These are phyloP conservation scores for Dioscorea zingiberensis DNA, from an alignment of 106 monocot species.

Conservation along the genomic window DNA sequence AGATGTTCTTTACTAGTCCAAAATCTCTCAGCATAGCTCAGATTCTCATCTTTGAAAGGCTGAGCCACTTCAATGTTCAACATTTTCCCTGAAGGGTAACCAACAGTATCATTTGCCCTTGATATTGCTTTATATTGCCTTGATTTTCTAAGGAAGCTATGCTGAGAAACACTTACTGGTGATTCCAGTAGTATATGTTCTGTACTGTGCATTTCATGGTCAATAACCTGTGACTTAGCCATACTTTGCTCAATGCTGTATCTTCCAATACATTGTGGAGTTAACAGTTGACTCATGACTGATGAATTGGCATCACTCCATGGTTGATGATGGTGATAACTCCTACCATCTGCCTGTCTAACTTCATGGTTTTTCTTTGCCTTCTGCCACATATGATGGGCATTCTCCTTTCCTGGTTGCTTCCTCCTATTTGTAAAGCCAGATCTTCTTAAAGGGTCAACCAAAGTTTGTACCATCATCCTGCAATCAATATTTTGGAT, in stretches of 20 bases:
- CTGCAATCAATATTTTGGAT: background rate
- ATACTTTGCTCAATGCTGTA: slow-evolving; percentile 3
- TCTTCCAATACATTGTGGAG: background rate
- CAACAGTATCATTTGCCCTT: too few relatives aligned
- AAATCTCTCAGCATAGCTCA: too few relatives aligned
- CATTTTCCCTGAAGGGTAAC: too few relatives aligned
- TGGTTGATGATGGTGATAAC: background rate
- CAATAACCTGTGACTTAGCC: background rate
- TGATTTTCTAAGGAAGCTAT: slow-evolving; percentile 1
- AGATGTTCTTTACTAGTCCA: too few relatives aligned
- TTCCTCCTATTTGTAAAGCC: background rate
- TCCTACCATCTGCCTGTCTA: background rate
- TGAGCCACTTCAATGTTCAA: too few relatives aligned
- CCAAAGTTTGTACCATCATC: slow-evolving; percentile 4
- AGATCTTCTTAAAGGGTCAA: background rate
- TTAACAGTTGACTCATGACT: background rate
- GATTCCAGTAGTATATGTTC: background rate
- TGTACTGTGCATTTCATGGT: background rate
- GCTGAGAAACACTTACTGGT: background rate
- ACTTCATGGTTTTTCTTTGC: slow-evolving; percentile 7
- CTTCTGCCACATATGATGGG: slow-evolving; percentile 13
- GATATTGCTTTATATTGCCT: background rate
- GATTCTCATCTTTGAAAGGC: too few relatives aligned
- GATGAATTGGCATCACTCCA: background rate
- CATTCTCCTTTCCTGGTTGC: slow-evolving; percentile 18